Conservation (phyloP, 2,329 filamentous ascomycete genomes). For the Blastomyces gilchristii region DNA sequence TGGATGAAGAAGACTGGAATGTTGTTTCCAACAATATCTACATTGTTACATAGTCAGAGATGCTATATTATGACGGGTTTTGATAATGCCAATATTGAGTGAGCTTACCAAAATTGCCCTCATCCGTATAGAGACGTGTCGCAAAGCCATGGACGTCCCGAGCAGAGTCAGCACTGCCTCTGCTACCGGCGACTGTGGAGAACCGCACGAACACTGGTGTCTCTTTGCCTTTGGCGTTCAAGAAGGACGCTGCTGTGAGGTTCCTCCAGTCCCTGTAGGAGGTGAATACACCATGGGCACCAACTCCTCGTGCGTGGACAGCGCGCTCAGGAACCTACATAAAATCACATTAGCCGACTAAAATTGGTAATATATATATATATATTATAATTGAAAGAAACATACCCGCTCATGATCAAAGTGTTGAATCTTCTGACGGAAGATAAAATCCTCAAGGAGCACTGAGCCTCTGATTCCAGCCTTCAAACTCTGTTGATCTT, state of each 20-base stretch:
- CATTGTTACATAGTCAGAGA: not conserved
- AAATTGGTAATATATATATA: not conserved
- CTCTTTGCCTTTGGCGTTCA: constrained; percentile 48
- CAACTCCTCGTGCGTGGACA: constrained; percentile 60
- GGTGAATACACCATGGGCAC: constrained; percentile 59
- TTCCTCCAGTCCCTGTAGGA: constrained; percentile 58
- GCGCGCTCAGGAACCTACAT: constrained; percentile 50
- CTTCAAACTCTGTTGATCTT: constrained; percentile 55
- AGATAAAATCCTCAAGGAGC: constrained; percentile 61
- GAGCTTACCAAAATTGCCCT: constrained; percentile 51
- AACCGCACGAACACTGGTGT: constrained; percentile 60
- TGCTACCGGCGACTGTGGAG: constrained; percentile 60
- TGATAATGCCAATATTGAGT: too few relatives aligned
- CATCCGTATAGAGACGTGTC: constrained; percentile 58
- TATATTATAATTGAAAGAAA: too few relatives aligned
- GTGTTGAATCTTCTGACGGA: constrained; percentile 60
- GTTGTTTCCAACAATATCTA: constrained; percentile 33
- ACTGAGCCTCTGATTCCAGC: constrained; percentile 58
- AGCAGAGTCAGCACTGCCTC: constrained; percentile 58
- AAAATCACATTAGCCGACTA: constrained; percentile 7
- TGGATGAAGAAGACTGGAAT: constrained; percentile 36
- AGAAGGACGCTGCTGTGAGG: constrained; percentile 57
- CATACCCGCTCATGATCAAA: constrained; percentile 61
- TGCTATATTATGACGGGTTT: too few relatives aligned
- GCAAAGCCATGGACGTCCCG: constrained; percentile 67